Base-by-base conservation (phyloP, 768 basidiomycete species). In the Podaxis sp. region DNA sequence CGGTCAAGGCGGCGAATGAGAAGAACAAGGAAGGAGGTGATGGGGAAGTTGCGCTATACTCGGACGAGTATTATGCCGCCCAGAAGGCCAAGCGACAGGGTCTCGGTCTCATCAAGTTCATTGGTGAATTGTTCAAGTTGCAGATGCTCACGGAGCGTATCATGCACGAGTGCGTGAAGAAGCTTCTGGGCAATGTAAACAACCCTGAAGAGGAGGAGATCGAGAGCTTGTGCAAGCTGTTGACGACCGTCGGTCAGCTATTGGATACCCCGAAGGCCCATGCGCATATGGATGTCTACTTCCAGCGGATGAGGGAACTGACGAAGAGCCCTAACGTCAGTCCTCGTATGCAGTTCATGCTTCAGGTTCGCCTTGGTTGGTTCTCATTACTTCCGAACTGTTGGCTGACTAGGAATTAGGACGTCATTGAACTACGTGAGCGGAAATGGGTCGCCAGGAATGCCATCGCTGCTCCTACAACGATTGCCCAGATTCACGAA, bases 161-260 rank as follows among this genome's bases (percentile, higher is more conserved):
- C 79, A 99, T 99, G 93, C 92, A 95, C 80, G 92, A 95, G 76
- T 99, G 96, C 81, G 88, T 98, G 73, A 94, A 95, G 85, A 95
- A 96, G 78, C 84, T 98, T 12, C 81, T 99, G 12, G 86, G 89
- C 59, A 98, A 99, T 72, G 90, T 96, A 62, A 89, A 94, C 68
- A 92, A 93, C 70, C 97, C 95, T 0, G 95, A 98, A 71, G 96
- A 99, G 77, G 96, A 98, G 78, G 96, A 97, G 71, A 92, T 99
- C 66, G 96, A 99, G 82, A 93, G 90, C 52, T 83, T 97, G 61
- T 98, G 95, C 84, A 95, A 94, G 74, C 84, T 99, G 59, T 75
- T 99, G 57, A 84, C 89, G 22, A 98, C 96, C 5, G 93, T 98
- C 57, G 96, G 96, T 59, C 80, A 82, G 60, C 79, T 84, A 17